Percentiles rank a stretch among this genome's conserved stretches.
These are phyloP conservation scores for Arthromyces matolae DNA, from an alignment of 768 basidiomycete species.

Conservation along the genomic window DNA sequence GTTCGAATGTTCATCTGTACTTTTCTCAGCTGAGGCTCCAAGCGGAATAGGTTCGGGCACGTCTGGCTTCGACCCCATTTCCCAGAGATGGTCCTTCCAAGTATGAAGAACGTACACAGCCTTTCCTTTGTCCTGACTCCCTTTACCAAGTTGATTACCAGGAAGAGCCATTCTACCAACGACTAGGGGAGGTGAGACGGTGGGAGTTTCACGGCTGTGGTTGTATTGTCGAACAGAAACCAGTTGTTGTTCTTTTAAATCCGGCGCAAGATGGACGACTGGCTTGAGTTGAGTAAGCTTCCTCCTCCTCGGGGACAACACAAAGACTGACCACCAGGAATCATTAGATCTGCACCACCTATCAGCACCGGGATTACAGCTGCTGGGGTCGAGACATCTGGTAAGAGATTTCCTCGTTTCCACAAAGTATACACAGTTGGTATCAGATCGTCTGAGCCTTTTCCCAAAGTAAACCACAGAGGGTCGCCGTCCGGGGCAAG, in stretches of 20 bases:
- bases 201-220: slow-evolving; percentile 27
- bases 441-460: slow-evolving; percentile 61
- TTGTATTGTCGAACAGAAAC: slow-evolving; percentile 59
- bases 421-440: slow-evolving; percentile 84
- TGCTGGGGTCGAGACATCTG: slow-evolving; percentile 66
- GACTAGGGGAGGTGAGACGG: slow-evolving; percentile 59
- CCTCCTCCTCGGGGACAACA: neutral
- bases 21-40: slow-evolving; percentile 5
- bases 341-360: slow-evolving; percentile 86
- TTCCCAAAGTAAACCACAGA: slow-evolving; percentile 75
- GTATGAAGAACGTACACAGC: slow-evolving; percentile 70
- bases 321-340: slow-evolving; percentile 66
- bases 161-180: slow-evolving; percentile 69
- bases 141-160: slow-evolving; percentile 40
- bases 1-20: slow-evolving; percentile 15
- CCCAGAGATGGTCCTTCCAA: slow-evolving; percentile 76
- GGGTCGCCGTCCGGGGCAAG: slow-evolving; percentile 64
- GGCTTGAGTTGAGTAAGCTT: slow-evolving; percentile 28
- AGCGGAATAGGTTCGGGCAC: slow-evolving; percentile 43
- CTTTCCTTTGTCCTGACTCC: slow-evolving; percentile 62
- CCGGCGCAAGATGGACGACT: slow-evolving; percentile 57
- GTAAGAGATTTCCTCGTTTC: slow-evolving; percentile 67
- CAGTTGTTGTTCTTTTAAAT: slow-evolving; percentile 45
- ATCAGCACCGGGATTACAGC: slow-evolving; percentile 68
- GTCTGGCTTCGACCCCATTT: slow-evolving; percentile 62